Conservation (phyloP, 2,329 filamentous ascomycete species). For the Venturiaceae sp. region DNA sequence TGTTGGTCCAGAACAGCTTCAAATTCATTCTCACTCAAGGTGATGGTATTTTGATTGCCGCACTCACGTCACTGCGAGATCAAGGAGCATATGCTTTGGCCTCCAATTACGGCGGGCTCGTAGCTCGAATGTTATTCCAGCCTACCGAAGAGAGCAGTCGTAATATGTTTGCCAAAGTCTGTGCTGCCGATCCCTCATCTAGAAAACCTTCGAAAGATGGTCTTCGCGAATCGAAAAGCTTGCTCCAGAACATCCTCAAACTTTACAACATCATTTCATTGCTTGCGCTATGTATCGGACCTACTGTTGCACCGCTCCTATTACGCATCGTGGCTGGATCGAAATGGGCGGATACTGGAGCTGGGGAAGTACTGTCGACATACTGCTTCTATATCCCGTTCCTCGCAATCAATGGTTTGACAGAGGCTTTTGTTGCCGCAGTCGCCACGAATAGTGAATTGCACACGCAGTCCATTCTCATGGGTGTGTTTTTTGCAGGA, state of each 20-base stretch:
- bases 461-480: conserved; percentile 69
- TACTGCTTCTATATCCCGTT: conserved; percentile 95
- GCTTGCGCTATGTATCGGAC: conserved; percentile 60
- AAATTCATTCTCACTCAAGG: conserved; percentile 94
- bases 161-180: conserved; percentile 76
- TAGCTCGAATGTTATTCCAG: conserved; percentile 85
- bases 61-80: conserved; percentile 64
- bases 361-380: conserved; percentile 60
- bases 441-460: conserved; percentile 70
- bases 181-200: conserved; percentile 34
- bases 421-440: conserved; percentile 86
- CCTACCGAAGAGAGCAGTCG: conserved; percentile 91
- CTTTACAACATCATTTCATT: conserved; percentile 68
- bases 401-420: conserved; percentile 81
- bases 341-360: conserved; percentile 65
- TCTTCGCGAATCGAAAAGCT: conserved; percentile 30
- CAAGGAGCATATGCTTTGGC: conserved; percentile 91
- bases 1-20: conserved; percentile 79
- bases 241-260: conserved; percentile 56
- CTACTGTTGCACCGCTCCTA: conserved; percentile 62
- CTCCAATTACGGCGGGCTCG: conserved; percentile 81
- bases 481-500: conserved; percentile 68
- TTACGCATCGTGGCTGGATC: conserved; percentile 67
- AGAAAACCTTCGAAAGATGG: not conserved
- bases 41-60: conserved; percentile 78